Percentiles rank a stretch among this genome's conserved stretches.
These are phyloP conservation scores for Suhomyces kilbournensis DNA, from an alignment of 805 yeast genomes.

Conservation along the genomic window DNA sequence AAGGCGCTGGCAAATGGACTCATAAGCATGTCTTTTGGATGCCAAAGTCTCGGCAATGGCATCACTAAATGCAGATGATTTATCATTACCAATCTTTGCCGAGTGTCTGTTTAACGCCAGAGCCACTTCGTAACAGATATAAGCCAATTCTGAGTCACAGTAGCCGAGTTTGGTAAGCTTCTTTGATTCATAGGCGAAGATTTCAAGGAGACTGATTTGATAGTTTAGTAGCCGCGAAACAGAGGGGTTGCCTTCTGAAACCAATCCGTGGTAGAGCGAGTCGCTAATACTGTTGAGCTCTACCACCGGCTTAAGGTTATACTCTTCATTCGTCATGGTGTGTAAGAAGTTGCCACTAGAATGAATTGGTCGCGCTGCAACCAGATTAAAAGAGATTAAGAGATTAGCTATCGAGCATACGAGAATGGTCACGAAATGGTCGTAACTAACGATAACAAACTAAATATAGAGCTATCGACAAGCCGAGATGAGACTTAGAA, in stretches of 20 bases:
- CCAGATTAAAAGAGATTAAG: neutral
- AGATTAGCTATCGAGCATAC: neutral
- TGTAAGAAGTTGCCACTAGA: slow-evolving; percentile 1
- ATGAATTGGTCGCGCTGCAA: neutral
- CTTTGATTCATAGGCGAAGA: slow-evolving; percentile 30
- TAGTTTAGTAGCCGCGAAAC: slow-evolving; percentile 20
- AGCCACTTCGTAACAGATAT: slow-evolving; percentile 21
- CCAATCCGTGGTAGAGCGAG: neutral
- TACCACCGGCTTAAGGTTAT: neutral
- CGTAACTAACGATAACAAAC: too few species aligned
- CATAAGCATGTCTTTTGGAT: slow-evolving; percentile 12
- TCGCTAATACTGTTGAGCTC: slow-evolving; percentile 4
- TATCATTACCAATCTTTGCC: slow-evolving; percentile 5
- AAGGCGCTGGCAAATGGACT: neutral
- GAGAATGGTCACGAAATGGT: neutral
- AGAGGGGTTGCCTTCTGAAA: slow-evolving; percentile 1
- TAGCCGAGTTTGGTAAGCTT: slow-evolving; percentile 25
- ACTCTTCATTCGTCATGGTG: neutral
- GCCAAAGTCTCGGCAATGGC: slow-evolving; percentile 15
- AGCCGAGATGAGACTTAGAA: too few species aligned
- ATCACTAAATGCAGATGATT: slow-evolving; percentile 15
- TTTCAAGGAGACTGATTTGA: slow-evolving; percentile 32
- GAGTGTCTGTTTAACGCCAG: slow-evolving; percentile 10
- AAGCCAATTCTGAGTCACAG: slow-evolving; percentile 40
- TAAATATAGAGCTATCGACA: too few species aligned